phyloP scores from a whole-genome alignment of 164 flowering plant genomes.

The Umbellularia californica region DNA sequence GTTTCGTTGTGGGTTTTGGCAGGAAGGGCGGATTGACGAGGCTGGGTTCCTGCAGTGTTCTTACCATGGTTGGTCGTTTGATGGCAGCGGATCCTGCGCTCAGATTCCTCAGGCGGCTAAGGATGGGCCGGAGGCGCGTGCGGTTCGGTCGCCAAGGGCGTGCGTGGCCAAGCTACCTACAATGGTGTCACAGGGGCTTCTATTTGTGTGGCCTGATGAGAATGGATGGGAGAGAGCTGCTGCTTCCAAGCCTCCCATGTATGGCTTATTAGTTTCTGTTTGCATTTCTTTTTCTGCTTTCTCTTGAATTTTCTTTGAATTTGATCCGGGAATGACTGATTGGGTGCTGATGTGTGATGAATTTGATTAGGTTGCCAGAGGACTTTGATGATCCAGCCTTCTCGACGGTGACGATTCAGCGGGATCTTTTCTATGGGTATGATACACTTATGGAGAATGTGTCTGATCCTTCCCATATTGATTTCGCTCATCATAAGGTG shows the following conservation, averaged over 20 bases:
- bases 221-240: conserved; percentile 85
- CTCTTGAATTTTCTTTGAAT: background rate
- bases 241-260: conserved; percentile 71
- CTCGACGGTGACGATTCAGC: conserved; percentile 83
- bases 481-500: conserved; percentile 97
- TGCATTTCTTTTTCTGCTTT: background rate
- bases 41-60: conserved; percentile 91
- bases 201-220: conserved; percentile 99
- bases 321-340: background rate
- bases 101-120: conserved; percentile 76
- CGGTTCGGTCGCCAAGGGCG: conserved; percentile 69
- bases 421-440: conserved; percentile 90
- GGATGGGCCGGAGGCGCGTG: conserved; percentile 87
- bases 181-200: conserved; percentile 88
- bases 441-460: conserved; percentile 99
- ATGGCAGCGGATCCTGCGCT: conserved; percentile 70
- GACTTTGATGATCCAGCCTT: conserved; percentile 86
- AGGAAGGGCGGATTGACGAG: conserved; percentile 96
- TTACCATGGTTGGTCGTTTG: conserved; percentile 94
- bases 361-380: conserved; percentile 67
- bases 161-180: conserved; percentile 81
- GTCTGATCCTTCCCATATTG: conserved; percentile 98
- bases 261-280: background rate
- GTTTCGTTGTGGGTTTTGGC: conserved; percentile 3
- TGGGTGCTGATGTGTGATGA: background rate